Conservation (phyloP, 106 monocot species). For the Phalaenopsis equestris region DNA sequence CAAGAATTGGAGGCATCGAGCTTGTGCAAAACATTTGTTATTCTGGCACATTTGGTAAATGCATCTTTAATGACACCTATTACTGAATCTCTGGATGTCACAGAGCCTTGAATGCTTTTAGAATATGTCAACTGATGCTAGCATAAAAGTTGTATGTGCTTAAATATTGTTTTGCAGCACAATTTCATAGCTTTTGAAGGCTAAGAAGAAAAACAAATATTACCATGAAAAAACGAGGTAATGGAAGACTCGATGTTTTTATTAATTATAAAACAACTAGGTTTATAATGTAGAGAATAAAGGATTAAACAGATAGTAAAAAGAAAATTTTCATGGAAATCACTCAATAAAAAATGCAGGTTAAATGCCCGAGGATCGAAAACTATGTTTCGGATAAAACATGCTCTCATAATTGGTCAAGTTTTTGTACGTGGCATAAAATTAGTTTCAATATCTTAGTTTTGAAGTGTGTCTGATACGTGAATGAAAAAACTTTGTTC, state of each 20-base stretch:
- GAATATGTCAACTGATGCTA: slow-evolving; percentile 13
- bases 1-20: slow-evolving; percentile 12
- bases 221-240: background rate
- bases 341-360: no score
- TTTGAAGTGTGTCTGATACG: background rate
- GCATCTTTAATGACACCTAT: slow-evolving; percentile 41
- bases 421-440: background rate
- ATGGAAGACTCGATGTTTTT: background rate
- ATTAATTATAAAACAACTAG: background rate
- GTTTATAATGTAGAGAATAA: background rate
- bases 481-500: no score
- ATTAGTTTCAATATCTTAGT: background rate
- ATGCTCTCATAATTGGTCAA: background rate
- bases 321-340: background rate
- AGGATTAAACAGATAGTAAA: background rate
- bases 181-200: slow-evolving; percentile 28
- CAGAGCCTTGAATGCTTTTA: background rate
- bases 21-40: slow-evolving; percentile 36
- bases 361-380: no score
- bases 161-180: slow-evolving; percentile 38
- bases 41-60: slow-evolving; percentile 36
- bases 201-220: slow-evolving; percentile 21
- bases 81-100: slow-evolving; percentile 6
- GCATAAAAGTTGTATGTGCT: slow-evolving; percentile 17
- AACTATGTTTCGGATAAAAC: background rate